Evolutionary conservation across 495 filamentous ascomycete species (phyloP).

Genomic region (Darksidea phi): DNA sequence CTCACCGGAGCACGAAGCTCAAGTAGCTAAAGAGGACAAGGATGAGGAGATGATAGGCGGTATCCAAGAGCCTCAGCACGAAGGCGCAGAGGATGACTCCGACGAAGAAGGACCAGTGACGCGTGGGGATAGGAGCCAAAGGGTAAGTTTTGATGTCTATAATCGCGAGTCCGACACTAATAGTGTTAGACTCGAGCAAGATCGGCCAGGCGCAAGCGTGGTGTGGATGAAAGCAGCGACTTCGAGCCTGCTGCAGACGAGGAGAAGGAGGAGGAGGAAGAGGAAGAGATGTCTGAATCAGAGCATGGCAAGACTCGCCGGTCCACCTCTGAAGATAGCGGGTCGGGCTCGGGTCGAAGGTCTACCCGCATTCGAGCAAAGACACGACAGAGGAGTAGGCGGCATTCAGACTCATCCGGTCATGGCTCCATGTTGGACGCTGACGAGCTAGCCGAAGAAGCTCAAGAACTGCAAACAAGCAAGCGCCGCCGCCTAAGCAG

Average conservation of each 20-base stretch:
- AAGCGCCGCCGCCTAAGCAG: slow-evolving; percentile 42
- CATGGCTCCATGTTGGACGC: slow-evolving; percentile 46
- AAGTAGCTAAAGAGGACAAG: slow-evolving; percentile 22
- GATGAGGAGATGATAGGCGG: slow-evolving; percentile 28
- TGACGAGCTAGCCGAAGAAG: slow-evolving; percentile 48
- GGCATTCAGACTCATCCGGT: slow-evolving; percentile 50
- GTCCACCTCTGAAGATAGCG: slow-evolving; percentile 42
- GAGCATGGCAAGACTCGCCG: slow-evolving; percentile 46
- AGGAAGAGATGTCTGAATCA: slow-evolving; percentile 60
- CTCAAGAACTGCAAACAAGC: slow-evolving; percentile 74
- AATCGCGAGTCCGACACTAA: slow-evolving; percentile 2
- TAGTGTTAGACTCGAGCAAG: slow-evolving; percentile 25
- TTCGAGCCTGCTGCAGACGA: slow-evolving; percentile 74
- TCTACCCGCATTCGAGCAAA: slow-evolving; percentile 52
- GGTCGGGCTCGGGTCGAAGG: slow-evolving; percentile 46
- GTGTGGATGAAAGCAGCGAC: slow-evolving; percentile 71
- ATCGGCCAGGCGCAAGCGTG: slow-evolving; percentile 45
- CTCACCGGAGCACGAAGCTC: slow-evolving; percentile 27
- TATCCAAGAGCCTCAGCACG: slow-evolving; percentile 39
- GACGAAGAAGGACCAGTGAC: slow-evolving; percentile 50
- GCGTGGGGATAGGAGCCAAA: slow-evolving; percentile 44
- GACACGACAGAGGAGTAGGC: slow-evolving; percentile 52
- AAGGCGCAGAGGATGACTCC: slow-evolving; percentile 47
- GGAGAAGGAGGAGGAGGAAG: slow-evolving; percentile 68
- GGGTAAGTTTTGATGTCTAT: slow-evolving; percentile 21